phyloP scores from a whole-genome alignment of 768 basidiomycete genomes.

The Astraeus odoratus region DNA sequence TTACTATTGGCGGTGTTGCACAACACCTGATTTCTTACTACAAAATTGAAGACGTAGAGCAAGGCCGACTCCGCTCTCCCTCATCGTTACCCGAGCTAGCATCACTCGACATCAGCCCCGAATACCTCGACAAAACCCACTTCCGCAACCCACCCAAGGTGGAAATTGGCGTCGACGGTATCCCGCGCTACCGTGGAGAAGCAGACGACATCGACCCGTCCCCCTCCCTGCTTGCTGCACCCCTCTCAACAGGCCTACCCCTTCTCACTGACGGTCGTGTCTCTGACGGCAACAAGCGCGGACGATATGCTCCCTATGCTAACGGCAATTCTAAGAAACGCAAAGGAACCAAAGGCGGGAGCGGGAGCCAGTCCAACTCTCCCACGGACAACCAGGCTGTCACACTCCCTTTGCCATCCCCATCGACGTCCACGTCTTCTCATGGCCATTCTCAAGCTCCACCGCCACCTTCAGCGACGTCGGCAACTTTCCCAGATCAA shows the following conservation, averaged over 20 bases:
- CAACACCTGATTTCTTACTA: slow-evolving; percentile 97
- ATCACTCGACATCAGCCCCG: slow-evolving; percentile 76
- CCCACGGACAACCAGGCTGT: slow-evolving; percentile 23
- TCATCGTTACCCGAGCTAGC: slow-evolving; percentile 85
- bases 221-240: slow-evolving; percentile 33
- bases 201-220: slow-evolving; percentile 62
- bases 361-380: slow-evolving; percentile 24
- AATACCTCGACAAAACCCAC: slow-evolving; percentile 85
- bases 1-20: slow-evolving; percentile 75
- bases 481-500: background rate
- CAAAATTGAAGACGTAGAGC: slow-evolving; percentile 83
- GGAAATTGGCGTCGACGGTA: slow-evolving; percentile 77
- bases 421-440: slow-evolving; percentile 24
- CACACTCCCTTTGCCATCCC: slow-evolving; percentile 17
- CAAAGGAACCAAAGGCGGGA: slow-evolving; percentile 25
- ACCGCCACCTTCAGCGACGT: slow-evolving; percentile 12
- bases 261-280: slow-evolving; percentile 43
- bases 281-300: slow-evolving; percentile 35
- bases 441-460: slow-evolving; percentile 11
- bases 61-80: slow-evolving; percentile 81
- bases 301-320: slow-evolving; percentile 40
- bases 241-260: slow-evolving; percentile 40
- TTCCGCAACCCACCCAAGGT: slow-evolving; percentile 89
- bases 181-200: slow-evolving; percentile 76
- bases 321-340: slow-evolving; percentile 29